Conservation (phyloP, 768 basidiomycete genomes). For the Termitomyces sp. region DNA sequence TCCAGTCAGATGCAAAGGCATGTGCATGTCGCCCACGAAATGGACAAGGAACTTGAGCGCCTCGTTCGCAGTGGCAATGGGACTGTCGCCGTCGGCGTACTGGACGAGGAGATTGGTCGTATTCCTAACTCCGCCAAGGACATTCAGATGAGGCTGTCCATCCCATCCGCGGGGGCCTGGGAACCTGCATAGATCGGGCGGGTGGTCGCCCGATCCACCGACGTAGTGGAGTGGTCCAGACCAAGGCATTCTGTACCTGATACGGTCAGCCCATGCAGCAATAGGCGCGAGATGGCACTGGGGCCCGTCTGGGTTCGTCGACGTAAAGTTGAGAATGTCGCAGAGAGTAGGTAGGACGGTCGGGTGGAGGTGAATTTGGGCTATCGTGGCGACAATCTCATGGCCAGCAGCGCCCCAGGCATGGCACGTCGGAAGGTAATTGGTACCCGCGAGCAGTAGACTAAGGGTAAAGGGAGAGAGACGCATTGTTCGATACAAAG, state of each 20-base stretch:
- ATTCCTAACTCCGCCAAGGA: constrained; percentile 76
- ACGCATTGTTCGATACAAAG: constrained; percentile 8
- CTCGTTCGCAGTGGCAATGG: constrained; percentile 49
- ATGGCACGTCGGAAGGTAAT: constrained; percentile 12
- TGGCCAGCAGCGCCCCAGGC: constrained; percentile 63
- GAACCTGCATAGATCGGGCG: constrained; percentile 69
- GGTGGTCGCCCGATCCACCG: constrained; percentile 70
- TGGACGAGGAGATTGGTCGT: constrained; percentile 57
- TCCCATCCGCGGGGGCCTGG: constrained; percentile 75
- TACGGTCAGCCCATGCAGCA: constrained; percentile 84
- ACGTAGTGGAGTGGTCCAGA: constrained; percentile 75
- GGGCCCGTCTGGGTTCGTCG: constrained; percentile 25
- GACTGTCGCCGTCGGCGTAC: constrained; percentile 25
- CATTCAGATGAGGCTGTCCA: constrained; percentile 48
- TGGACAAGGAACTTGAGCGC: constrained; percentile 92
- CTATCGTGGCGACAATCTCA: constrained; percentile 90
- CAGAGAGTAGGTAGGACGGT: constrained; percentile 62
- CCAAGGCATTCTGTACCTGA: constrained; percentile 63
- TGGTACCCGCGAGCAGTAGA: neutral
- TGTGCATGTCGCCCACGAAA: constrained; percentile 90
- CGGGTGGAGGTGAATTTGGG: constrained; percentile 86
- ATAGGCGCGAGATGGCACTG: constrained; percentile 80
- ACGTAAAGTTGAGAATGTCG: constrained; percentile 55
- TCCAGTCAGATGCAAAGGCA: constrained; percentile 89
- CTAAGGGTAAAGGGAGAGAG: neutral